Conservation (phyloP, 148 eudicot species). For the Rhododendron mucronatum region DNA sequence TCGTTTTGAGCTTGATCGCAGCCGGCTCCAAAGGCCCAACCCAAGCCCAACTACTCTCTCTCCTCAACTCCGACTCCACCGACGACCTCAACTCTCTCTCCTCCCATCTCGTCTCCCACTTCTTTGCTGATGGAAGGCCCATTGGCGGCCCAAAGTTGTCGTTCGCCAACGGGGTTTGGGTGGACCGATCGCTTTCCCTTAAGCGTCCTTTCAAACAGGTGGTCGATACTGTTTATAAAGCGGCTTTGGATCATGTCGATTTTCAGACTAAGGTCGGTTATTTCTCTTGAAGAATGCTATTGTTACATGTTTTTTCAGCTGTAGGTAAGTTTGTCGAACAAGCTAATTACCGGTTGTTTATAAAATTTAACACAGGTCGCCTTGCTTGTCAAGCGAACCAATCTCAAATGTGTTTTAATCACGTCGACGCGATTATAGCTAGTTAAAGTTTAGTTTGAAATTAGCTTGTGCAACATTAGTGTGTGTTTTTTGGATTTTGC, state of each 20-base stretch:
- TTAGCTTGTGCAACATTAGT: neutral
- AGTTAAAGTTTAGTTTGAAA: too few relatives aligned
- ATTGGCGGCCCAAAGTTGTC: conserved; percentile 62
- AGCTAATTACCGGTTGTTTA: too few relatives aligned
- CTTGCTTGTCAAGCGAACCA: too few relatives aligned
- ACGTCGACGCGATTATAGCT: too few relatives aligned
- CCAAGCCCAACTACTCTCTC: conserved; percentile 50
- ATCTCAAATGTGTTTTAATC: too few relatives aligned
- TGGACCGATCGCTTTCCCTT: conserved; percentile 43
- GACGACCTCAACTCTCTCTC: conserved; percentile 59
- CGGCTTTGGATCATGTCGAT: conserved; percentile 57
- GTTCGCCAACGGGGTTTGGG: conserved; percentile 73
- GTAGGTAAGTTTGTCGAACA: neutral
- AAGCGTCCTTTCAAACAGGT: conserved; percentile 47
- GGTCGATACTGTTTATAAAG: conserved; percentile 49
- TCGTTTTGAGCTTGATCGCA: conserved; percentile 58
- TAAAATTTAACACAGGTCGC: too few relatives aligned
- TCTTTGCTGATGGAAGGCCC: conserved; percentile 50
- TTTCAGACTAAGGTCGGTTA: conserved; percentile 53
- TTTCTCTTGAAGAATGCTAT: neutral
- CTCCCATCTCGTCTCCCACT: conserved; percentile 47
- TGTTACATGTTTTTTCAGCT: neutral
- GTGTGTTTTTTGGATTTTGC: too few relatives aligned
- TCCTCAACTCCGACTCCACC: conserved; percentile 45
- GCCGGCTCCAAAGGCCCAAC: conserved; percentile 67